Base-by-base conservation (phyloP, 179 eudicot genomes). In the Actinidia chinensis region DNA sequence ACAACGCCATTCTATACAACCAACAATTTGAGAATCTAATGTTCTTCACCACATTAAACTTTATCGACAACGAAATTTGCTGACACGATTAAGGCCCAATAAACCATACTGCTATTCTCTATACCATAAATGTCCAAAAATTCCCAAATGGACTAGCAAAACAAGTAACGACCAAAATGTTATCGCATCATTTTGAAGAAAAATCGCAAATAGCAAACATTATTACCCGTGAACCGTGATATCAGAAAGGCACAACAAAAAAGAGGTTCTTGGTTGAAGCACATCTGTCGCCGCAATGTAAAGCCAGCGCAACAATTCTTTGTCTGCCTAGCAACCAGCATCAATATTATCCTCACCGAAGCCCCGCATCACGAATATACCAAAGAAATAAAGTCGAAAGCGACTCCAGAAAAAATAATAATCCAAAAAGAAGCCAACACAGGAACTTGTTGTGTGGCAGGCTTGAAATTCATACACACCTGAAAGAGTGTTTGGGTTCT, bases 311-410 rank as follows among this genome's bases (percentile, higher is more conserved):
- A 78, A n/a, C n/a, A n/a, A 92, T 88, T 81, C 99, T 98, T 87
- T 96, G 99, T 87, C 99, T 90, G 64, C 98, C 98, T 44, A 92
- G 71, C 99, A 96, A 74, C 92, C 92, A 88, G 93, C 88, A 85
- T 92, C 97, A 74, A 89, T 80, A 82, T 74, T 79, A 67, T 87
- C 98, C 78, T 80, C 92, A 76, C 83, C 90, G 79, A 78, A 63
- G 76, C 96, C 91, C n/a, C 85, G 77, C 82, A 73, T 91, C 95
- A 44, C 86, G 97, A 78, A 96, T 95, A 78, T 96, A 96, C 81
- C 91, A 86, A 12, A 98, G 88, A 86, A 96, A 96, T 60, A 96
- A 84, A 61, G 97, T 91, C 51, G 99, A 90, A 18, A 96, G 92
- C 40, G 88, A 86, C 85, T 96, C 99, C 99, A 94, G 89, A 43